Base-by-base conservation (phyloP, 495 filamentous ascomycete genomes). In the Chaetomium cochliodes region DNA sequence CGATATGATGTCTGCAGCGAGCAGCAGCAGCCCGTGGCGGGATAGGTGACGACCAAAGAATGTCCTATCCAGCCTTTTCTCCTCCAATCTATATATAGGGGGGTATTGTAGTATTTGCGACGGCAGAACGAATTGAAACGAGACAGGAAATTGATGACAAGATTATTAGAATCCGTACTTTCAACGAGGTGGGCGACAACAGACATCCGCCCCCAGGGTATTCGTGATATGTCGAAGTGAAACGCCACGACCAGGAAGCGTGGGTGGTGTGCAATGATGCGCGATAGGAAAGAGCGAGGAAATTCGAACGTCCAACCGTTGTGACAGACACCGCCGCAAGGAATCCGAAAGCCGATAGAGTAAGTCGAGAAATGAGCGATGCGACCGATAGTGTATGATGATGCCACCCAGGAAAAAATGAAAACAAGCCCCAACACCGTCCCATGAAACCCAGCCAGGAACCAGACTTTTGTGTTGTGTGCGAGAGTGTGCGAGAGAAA, bases 361-460 rank as follows among this genome's bases (percentile, higher is more conserved):
- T 53, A 13, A 44, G 12, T 44, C 37, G 53, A 54, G 52, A 54
- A 59, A 55, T 49, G 65, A 63, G 54, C 39, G 59, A 67, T 63
- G 60, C 44, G 60, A 63, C 60, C 59, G 60, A 67, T 37, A 62
- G 49, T 62, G 54, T 67, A 63, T 59, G 58, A 67, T 46, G 53
- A 62, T 62, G 59, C 65, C 65, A 67, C 55, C 65, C 65, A 37
- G n/a, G n/a, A n/a, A n/a, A n/a, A 60, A 59, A 60, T 13, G 11
- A 52, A 28, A n/a, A 28, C n/a, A 42, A 26, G 16, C 44, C 62
- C 62, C 20, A 64, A 67, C 65, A 67, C 65, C 65, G 47, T 67
- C 55, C 65, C 59, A 67, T 67, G 65, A 67, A 30, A 52, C 65
- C 65, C 60, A 60, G 60, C 65, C 65, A 53, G 60, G 46, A 62